Conservation (phyloP, 768 basidiomycete species). For the Suillus variegatus region DNA sequence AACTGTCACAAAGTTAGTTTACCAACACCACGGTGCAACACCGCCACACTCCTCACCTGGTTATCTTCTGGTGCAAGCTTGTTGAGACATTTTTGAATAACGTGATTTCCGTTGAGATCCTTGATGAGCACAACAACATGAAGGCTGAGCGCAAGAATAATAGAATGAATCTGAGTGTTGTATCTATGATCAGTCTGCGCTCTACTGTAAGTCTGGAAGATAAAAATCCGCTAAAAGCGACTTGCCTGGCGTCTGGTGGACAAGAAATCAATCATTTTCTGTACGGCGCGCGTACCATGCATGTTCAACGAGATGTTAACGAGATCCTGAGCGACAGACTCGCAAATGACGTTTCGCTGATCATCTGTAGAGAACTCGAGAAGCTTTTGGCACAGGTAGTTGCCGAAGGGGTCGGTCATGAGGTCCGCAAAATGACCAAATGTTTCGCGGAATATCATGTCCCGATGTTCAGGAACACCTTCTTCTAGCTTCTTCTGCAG, state of each 20-base stretch:
- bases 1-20: conserved; percentile 50
- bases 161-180: conserved; percentile 91
- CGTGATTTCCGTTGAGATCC: conserved; percentile 95
- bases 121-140: conserved; percentile 99
- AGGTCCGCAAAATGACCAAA: conserved; percentile 97
- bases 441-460: conserved; percentile 99
- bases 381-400: conserved; percentile 98
- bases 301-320: conserved; percentile 99
- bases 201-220: conserved; percentile 54
- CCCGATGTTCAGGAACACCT: conserved; percentile 91
- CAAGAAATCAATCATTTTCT: conserved; percentile 99
- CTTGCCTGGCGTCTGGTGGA: conserved; percentile 91
- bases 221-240: conserved; percentile 34
- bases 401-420: conserved; percentile 99
- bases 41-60: conserved; percentile 55
- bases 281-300: conserved; percentile 99
- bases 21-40: background rate
- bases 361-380: conserved; percentile 97
- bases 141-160: conserved; percentile 94
- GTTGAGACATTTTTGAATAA: conserved; percentile 99
- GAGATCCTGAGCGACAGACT: conserved; percentile 95
- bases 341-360: conserved; percentile 94
- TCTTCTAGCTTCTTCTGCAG: conserved; percentile 99
- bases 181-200: conserved; percentile 79
- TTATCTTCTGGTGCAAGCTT: conserved; percentile 98